phyloP scores from a whole-genome alignment of 768 basidiomycete genomes.

The Pulveroboletus sp. region DNA sequence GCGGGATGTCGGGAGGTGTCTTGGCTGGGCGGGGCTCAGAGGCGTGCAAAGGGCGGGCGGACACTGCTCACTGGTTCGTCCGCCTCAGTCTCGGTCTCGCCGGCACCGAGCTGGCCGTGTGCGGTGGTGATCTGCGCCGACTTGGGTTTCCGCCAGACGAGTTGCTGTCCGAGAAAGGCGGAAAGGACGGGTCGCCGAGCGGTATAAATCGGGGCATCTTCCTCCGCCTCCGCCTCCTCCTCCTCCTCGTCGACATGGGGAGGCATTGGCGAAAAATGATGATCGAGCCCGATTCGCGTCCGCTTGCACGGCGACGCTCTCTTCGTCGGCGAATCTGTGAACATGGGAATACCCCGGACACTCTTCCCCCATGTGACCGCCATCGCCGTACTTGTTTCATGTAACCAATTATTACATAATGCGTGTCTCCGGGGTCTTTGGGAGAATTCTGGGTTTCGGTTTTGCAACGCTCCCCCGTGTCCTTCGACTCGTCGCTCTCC shows the following conservation, averaged over 20 bases:
- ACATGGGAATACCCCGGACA: too few relatives aligned
- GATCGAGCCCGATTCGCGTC: too few relatives aligned
- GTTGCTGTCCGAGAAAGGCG: constrained; percentile 24
- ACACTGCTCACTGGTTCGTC: constrained; percentile 64
- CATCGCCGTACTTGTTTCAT: not conserved
- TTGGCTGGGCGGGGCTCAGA: constrained; percentile 39
- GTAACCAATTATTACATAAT: constrained; percentile 20
- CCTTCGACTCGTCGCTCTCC: constrained; percentile 32
- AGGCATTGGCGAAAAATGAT: too few relatives aligned
- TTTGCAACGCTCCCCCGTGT: constrained; percentile 33
- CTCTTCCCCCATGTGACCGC: too few relatives aligned
- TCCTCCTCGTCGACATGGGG: not conserved
- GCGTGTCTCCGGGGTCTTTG: constrained; percentile 29
- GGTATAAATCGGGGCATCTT: not conserved
- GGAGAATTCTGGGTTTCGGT: constrained; percentile 33
- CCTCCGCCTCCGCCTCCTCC: too few relatives aligned
- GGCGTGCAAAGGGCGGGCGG: constrained; percentile 6
- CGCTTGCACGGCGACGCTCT: too few relatives aligned
- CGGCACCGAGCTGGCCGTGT: constrained; percentile 57
- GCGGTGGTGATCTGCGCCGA: constrained; percentile 56
- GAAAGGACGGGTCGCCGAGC: constrained; percentile 10
- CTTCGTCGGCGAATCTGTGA: too few relatives aligned
- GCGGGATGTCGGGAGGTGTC: constrained; percentile 68
- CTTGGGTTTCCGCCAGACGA: constrained; percentile 38
- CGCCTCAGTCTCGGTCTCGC: constrained; percentile 77